Evolutionary conservation across 2,329 filamentous ascomycete species (phyloP), one percentile per base, ranked within the genome.

Genomic region (Trichoderma simmonsii): DNA sequence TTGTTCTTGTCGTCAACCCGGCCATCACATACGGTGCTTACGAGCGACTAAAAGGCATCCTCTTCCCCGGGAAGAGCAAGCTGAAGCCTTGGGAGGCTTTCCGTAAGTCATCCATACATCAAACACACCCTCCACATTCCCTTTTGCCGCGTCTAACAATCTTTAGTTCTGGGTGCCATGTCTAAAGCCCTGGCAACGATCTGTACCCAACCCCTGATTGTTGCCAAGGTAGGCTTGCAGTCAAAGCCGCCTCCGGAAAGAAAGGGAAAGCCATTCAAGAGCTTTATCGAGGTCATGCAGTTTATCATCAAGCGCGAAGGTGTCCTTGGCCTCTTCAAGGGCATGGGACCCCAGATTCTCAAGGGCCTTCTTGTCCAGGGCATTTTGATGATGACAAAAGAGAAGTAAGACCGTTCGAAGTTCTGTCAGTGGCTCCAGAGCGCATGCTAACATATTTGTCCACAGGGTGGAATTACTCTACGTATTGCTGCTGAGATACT

Each of bases 311-410:
- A 97, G 78, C 91, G 97, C 73, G 96, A 99, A 80, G 96, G 96
- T 4, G 80, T 88, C 1, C 78, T 91, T 14, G 92, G 92, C n/a
- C 86, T 99, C 1, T 99, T 98, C 86, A 99, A 99, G 85, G 96
- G 96, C 56, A 97, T 99, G 76, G 94, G 90, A 0, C 96, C 96
- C 3, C 96, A 99, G 81, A 92, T 99, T 66, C 82, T 94, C 72
- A 99, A 99, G 83, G 96, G 96, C 1, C 83, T 99, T 67, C 81
- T 99, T 63, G 96, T 99, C 3, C 96, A 99, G 80, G 96, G 96
- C 64, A 90, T 99, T 71, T 86, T 99, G 51, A 99, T 99, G 96
- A 99, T 98, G 94, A 96, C 94, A 62, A 99, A 99, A 84, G 96
- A 99, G 83, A 89, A 94, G 93, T 94, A 86, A 76, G 66, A 86